phyloP scores from a whole-genome alignment of 345 rosid species.

The Sonneratia caseolaris region DNA sequence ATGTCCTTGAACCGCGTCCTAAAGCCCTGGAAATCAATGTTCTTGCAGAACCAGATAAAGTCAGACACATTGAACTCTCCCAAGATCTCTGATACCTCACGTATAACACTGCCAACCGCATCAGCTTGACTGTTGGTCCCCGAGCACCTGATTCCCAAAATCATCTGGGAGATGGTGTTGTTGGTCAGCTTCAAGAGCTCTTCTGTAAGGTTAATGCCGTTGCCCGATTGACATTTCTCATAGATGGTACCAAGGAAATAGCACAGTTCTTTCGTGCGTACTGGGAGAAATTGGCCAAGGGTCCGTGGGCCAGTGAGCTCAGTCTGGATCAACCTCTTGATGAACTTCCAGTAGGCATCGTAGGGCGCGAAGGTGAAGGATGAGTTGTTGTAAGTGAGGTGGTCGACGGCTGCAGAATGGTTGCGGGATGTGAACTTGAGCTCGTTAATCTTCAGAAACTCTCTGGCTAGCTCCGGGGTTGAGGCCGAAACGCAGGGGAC shows the following conservation, averaged over 20 bases:
- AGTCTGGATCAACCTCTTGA: conserved; percentile 27
- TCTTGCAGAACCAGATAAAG: conserved; percentile 29
- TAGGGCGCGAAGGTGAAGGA: conserved; percentile 33
- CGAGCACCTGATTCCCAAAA: conserved; percentile 28
- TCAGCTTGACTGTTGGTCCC: conserved; percentile 23
- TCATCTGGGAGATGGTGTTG: conserved; percentile 36
- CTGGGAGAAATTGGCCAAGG: conserved; percentile 24
- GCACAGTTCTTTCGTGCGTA: conserved; percentile 18
- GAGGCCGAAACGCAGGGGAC: conserved; percentile 26
- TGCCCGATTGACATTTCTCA: conserved; percentile 13
- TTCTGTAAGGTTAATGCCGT: conserved; percentile 26
- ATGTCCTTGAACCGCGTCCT: conserved; percentile 20
- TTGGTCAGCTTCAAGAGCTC: conserved; percentile 31
- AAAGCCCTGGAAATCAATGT: conserved; percentile 30
- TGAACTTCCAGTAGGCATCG: conserved; percentile 37
- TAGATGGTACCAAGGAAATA: conserved; percentile 6
- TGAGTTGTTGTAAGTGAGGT: conserved; percentile 26
- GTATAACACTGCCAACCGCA: conserved; percentile 17
- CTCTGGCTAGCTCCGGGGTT: conserved; percentile 23
- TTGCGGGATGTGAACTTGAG: conserved; percentile 22
- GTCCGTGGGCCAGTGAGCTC: conserved; percentile 34
- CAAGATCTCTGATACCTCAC: conserved; percentile 32
- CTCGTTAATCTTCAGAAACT: conserved; percentile 29
- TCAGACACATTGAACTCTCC: conserved; percentile 42
- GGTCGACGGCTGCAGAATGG: conserved; percentile 22